These are phyloP conservation scores for Zymoseptoria crescenta DNA, from an alignment of 2,329 filamentous ascomycete species.

Conservation along the genomic window DNA sequence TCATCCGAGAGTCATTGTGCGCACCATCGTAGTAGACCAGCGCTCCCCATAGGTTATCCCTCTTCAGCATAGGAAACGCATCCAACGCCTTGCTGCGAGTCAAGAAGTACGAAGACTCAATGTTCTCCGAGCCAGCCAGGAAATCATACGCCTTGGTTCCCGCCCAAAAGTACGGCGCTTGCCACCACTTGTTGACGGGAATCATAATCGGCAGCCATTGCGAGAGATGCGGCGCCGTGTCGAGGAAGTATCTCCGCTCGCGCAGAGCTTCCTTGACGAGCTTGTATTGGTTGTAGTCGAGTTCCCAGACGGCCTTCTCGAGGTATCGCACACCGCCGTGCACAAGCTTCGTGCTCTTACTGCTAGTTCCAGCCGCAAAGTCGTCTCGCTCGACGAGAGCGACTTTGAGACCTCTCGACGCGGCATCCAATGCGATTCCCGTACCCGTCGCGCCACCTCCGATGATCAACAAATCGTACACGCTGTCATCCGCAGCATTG, in stretches of 20 bases:
- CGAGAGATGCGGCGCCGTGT: conserved; percentile 74
- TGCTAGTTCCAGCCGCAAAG: conserved; percentile 73
- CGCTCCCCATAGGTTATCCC: conserved; percentile 68
- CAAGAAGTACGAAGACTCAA: conserved; percentile 82
- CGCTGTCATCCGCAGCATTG: conserved; percentile 27
- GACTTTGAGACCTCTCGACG: conserved; percentile 69
- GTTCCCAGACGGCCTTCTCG: conserved; percentile 78
- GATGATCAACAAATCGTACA: conserved; percentile 72
- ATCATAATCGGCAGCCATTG: conserved; percentile 78
- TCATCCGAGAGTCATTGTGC: conserved; percentile 90
- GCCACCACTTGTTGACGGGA: conserved; percentile 74
- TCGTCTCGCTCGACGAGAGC: conserved; percentile 77
- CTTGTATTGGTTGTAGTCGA: conserved; percentile 72
- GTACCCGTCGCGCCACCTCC: conserved; percentile 72
- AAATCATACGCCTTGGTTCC: conserved; percentile 79
- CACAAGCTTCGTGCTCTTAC: conserved; percentile 80
- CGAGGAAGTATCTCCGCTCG: conserved; percentile 75
- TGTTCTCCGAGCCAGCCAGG: conserved; percentile 75
- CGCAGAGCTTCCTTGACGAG: conserved; percentile 74
- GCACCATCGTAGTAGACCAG: conserved; percentile 88
- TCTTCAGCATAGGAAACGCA: conserved; percentile 82
- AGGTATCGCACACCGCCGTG: conserved; percentile 79
- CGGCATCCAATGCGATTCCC: conserved; percentile 73
- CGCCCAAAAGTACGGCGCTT: conserved; percentile 71
- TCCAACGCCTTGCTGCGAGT: conserved; percentile 79